phyloP scores from a whole-genome alignment of 805 yeast species.

The Priceomyces haplophilus region DNA sequence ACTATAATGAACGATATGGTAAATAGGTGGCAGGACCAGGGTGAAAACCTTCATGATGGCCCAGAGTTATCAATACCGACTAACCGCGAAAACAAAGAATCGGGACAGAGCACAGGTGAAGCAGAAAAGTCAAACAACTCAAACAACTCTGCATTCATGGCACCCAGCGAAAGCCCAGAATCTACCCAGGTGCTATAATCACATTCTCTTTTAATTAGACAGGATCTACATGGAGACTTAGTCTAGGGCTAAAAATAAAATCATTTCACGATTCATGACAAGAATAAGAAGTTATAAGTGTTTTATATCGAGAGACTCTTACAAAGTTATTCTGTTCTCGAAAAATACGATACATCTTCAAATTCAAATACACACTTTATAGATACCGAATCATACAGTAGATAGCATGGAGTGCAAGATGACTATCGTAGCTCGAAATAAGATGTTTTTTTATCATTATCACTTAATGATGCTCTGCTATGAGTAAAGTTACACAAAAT shows the following conservation, averaged over 20 bases:
- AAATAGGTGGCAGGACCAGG: slow-evolving; percentile 55
- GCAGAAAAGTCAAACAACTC: neutral
- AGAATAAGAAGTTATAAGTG: too few species aligned
- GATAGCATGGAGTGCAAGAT: too few species aligned
- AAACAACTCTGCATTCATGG: neutral
- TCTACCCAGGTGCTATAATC: neutral
- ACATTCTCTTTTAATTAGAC: neutral
- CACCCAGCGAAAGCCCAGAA: neutral
- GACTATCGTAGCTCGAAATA: too few species aligned
- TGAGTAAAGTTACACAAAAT: neutral
- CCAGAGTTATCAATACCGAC: neutral
- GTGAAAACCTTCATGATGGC: slow-evolving; percentile 8
- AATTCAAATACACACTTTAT: too few species aligned
- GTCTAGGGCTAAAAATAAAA: too few species aligned
- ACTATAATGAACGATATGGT: slow-evolving; percentile 74
- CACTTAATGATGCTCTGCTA: too few species aligned
- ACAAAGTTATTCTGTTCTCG: too few species aligned
- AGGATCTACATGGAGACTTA: neutral
- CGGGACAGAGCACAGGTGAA: neutral
- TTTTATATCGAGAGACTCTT: too few species aligned
- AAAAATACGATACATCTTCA: too few species aligned
- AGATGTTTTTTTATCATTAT: too few species aligned
- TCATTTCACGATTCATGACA: too few species aligned
- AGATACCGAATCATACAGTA: too few species aligned
- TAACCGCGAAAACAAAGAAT: neutral